Base-by-base conservation (phyloP, 2,329 filamentous ascomycete species). In the Zalaria sp. region DNA sequence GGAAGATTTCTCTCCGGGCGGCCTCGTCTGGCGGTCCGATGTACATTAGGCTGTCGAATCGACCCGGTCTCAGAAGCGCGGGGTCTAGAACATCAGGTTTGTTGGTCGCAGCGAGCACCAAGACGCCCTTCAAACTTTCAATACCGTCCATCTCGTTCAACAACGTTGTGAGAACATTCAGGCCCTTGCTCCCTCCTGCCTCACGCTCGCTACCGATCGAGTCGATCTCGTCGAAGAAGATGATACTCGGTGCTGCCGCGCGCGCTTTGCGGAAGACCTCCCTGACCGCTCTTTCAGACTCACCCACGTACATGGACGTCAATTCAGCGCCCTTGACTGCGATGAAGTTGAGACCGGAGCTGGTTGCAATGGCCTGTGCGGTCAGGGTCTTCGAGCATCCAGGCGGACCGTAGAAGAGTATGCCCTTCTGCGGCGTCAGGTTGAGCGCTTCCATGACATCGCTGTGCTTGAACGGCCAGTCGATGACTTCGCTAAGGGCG, bases 191-290 rank as follows among this genome's bases (percentile, higher is more conserved):
- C 11, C 65, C 59, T 4, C 61, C 58, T 3, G 68, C 67, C 9
- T 73, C 58, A 51, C 67, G 71, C 64, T 80, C 54, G 61, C 68
- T 68, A 29, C 71, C 70, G 47, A 96, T 89, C 4, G 84, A 79
- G 62, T 96, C 88, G 52, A 96, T 91, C 60, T 96, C 88, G 58
- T 96, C 88, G 50, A 95, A 94, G 69, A 95, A 96, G 53, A 96
- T 87, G 61, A 95, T 89, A 57, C 83, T 87, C 0, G 89, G 89
- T 40, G 80, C 79, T 5, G 87, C 88, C n/a, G 81, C 79, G 35
- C 83, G 73, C 1, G 89, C 89, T 51, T 88, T 83, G 41, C 80
- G 74, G 58, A 96, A 95, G 1, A 95, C 76, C 42, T 86, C 82
- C 32, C 89, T 78, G 35, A 95, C 74, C 5, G 82, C 80, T 7